Conservation (phyloP, 345 rosid genomes). For the Adansonia digitata region DNA sequence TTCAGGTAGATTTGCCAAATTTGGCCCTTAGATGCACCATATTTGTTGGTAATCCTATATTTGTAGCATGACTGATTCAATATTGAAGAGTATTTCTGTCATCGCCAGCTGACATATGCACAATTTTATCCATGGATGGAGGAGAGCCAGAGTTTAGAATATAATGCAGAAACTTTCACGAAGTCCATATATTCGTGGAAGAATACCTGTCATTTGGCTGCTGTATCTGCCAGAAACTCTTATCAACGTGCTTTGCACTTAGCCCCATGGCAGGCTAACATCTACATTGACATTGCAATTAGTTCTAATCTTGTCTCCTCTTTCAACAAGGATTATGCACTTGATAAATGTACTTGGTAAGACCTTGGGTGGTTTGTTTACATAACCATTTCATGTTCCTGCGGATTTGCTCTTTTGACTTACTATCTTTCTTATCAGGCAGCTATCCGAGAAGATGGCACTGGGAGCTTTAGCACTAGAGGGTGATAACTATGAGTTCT, state of each 20-base stretch:
- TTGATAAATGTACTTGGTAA: constrained; percentile 53
- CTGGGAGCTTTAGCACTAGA: constrained; percentile 83
- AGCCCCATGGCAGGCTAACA: constrained; percentile 89
- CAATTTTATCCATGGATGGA: constrained; percentile 76
- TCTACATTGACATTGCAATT: constrained; percentile 72
- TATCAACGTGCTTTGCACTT: constrained; percentile 77
- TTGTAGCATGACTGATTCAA: constrained; percentile 2
- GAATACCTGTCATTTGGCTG: constrained; percentile 50
- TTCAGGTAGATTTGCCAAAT: constrained; percentile 44
- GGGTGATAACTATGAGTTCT: constrained; percentile 68
- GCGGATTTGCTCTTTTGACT: constrained; percentile 15
- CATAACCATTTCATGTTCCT: constrained; percentile 20
- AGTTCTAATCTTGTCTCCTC: constrained; percentile 61
- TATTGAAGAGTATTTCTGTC: constrained; percentile 20
- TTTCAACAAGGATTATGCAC: constrained; percentile 28
- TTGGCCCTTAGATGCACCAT: background rate
- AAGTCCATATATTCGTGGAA: constrained; percentile 69
- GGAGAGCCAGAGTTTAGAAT: constrained; percentile 29
- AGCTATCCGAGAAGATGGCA: constrained; percentile 83
- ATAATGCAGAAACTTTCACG: constrained; percentile 35
- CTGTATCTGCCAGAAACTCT: constrained; percentile 58
- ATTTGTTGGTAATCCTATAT: background rate
- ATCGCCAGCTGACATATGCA: constrained; percentile 61
- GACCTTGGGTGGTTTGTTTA: constrained; percentile 17
- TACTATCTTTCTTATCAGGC: constrained; percentile 55